Percentiles rank a stretch among this genome's conserved stretches.
These are phyloP conservation scores for Elaeis oleifera DNA, from an alignment of 202 grass and related monocot genomes.

Conservation along the genomic window DNA sequence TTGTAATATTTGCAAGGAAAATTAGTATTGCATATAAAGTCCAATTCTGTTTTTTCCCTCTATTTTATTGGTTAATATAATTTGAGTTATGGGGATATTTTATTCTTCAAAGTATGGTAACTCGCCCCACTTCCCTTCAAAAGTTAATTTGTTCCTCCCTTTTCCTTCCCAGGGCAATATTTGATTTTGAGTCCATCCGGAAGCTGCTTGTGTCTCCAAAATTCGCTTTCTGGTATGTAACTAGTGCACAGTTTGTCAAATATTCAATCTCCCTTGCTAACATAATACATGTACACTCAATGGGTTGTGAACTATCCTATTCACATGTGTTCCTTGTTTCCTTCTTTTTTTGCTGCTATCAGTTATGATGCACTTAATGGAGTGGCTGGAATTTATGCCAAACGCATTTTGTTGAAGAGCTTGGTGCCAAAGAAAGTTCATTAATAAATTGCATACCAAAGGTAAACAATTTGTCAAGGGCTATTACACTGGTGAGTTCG, in stretches of 20 bases:
- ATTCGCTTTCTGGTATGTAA: conserved; percentile 83
- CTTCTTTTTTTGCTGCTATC: conserved; percentile 15
- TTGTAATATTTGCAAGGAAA: too few relatives aligned
- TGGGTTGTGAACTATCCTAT: too few relatives aligned
- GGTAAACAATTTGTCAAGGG: conserved; percentile 31
- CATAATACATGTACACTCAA: neutral
- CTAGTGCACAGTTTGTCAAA: neutral
- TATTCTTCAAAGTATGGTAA: too few relatives aligned
- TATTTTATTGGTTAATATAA: too few relatives aligned
- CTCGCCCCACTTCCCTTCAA: too few relatives aligned
- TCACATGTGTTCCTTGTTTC: too few relatives aligned
- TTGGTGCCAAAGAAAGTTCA: conserved; percentile 80
- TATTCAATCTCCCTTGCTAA: neutral
- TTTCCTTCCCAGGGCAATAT: conserved; percentile 57
- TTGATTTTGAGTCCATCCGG: conserved; percentile 81
- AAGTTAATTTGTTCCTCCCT: too few relatives aligned
- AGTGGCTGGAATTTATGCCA: conserved; percentile 86
- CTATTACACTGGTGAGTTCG: neutral
- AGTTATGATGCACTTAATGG: conserved; percentile 95
- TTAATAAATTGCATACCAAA: conserved; percentile 90
- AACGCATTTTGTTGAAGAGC: conserved; percentile 87
- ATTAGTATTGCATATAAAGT: too few relatives aligned
- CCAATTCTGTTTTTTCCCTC: too few relatives aligned
- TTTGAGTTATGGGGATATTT: too few relatives aligned
- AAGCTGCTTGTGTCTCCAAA: conserved; percentile 82